Conservation (phyloP, 208 protist species). For the Vickermania ingenoplastis region DNA sequence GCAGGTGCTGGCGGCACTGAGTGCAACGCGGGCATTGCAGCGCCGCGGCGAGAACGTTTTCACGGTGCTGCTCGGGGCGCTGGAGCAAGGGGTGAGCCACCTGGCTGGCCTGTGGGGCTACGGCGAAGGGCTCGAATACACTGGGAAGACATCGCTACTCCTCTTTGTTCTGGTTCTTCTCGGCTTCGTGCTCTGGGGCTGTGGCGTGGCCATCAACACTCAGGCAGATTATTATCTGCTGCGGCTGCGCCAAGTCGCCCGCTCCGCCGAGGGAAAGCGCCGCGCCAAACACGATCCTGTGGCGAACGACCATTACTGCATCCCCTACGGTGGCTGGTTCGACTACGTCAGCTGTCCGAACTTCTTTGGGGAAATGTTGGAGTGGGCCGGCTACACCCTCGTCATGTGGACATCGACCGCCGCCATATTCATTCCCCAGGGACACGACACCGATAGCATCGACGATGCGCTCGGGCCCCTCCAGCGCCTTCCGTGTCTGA, state of each 20-base stretch:
- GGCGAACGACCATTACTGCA: slow-evolving; percentile 20
- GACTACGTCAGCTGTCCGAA: slow-evolving; percentile 70
- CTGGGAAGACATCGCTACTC: slow-evolving; percentile 1
- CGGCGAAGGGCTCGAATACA: background rate
- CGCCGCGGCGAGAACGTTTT: background rate
- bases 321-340: slow-evolving; percentile 55
- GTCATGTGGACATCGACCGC: slow-evolving; percentile 29
- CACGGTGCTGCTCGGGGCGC: background rate
- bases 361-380: slow-evolving; percentile 67
- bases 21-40: background rate
- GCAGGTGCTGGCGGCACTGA: slow-evolving; percentile 19
- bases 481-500: slow-evolving; percentile 8
- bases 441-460: background rate
- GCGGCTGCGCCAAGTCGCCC: slow-evolving; percentile 5
- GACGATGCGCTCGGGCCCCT: background rate
- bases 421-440: background rate
- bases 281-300: background rate
- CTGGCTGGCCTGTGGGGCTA: slow-evolving; percentile 2
- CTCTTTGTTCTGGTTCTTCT: slow-evolving; percentile 10
- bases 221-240: slow-evolving; percentile 45
- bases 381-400: slow-evolving; percentile 59
- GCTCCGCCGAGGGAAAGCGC: too few species aligned
- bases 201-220: slow-evolving; percentile 43
- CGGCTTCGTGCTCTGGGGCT: slow-evolving; percentile 31
- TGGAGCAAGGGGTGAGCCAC: background rate